phyloP scores from a whole-genome alignment of 805 yeast species.

The Schizosaccharomyces lindneri region DNA sequence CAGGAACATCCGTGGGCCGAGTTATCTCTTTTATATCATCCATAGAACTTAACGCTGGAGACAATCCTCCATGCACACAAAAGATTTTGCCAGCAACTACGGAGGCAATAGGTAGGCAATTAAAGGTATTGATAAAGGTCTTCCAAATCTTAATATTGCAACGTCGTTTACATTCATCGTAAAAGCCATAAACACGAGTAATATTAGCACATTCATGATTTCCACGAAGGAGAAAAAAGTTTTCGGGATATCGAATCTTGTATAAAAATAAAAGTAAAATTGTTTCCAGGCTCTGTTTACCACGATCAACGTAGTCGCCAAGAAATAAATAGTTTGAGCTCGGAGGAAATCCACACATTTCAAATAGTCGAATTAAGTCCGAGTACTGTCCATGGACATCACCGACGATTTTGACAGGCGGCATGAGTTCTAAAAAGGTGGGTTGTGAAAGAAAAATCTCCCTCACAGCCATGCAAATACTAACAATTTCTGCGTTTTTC shows the following conservation, averaged over 20 bases:
- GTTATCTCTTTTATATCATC: slow-evolving; percentile 53
- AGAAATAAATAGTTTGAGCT: slow-evolving; percentile 71
- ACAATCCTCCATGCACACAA: slow-evolving; percentile 67
- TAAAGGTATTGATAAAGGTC: slow-evolving; percentile 76
- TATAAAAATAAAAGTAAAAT: slow-evolving; percentile 67
- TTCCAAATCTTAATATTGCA: slow-evolving; percentile 87
- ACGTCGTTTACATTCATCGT: slow-evolving; percentile 91
- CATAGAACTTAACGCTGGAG: slow-evolving; percentile 48
- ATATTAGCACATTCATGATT: slow-evolving; percentile 96
- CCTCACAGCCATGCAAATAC: slow-evolving; percentile 65
- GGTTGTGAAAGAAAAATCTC: slow-evolving; percentile 83
- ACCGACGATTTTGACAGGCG: slow-evolving; percentile 71
- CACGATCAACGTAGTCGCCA: slow-evolving; percentile 95
- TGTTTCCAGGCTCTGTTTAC: slow-evolving; percentile 87
- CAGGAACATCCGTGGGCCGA: slow-evolving; percentile 71
- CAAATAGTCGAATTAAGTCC: slow-evolving; percentile 71
- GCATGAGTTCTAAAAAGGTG: slow-evolving; percentile 57
- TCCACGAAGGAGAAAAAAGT: slow-evolving; percentile 76
- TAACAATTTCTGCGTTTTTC: slow-evolving; percentile 69
- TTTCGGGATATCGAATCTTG: slow-evolving; percentile 90
- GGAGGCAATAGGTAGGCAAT: slow-evolving; percentile 85
- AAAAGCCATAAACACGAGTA: slow-evolving; percentile 88
- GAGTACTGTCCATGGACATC: slow-evolving; percentile 95
- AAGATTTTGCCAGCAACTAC: slow-evolving; percentile 86
- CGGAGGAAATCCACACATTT: slow-evolving; percentile 94